Base-by-base conservation (phyloP, 2,329 filamentous ascomycete species). In the Pseudogymnoascus sp. region DNA sequence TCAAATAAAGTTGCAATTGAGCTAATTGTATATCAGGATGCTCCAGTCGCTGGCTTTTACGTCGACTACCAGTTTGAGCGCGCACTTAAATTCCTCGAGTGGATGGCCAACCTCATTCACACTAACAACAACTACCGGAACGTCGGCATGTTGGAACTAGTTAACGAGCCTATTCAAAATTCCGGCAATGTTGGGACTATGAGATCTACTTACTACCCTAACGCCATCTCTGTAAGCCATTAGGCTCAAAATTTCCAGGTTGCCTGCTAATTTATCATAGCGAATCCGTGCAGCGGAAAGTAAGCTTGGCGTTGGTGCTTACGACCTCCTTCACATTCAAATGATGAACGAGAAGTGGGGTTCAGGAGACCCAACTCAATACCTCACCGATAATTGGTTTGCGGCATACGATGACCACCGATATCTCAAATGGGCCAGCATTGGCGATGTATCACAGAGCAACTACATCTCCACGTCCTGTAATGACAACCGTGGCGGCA, bases 351-450 rank as follows among this genome's bases (percentile, higher is more conserved):
- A 75, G 25, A 71, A 75, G 25, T 87, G 83, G 84, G 81, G 79
- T 16, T 78, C 82, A 0, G 83, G 83, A 5, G 75, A 85, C 68
- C 81, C 83, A 0, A 78, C 75, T 25, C 66, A 76, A 25, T 75
- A 73, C 60, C 73, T 85, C 7, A 70, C 75, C 2, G 73, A 75
- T 65, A 73, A 75, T 22, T 71, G 76, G 30, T 76, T 75, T 66
- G 74, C 80, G 11, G 79, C 79, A 30, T 87, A 80, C 67, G 83
- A 86, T 69, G 79, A 84, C 69, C 84, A 86, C 67, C 77, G 82
- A 19, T 87, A 86, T 69, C 71, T 83, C 25, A 85, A 84, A 67
- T 86, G 79, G 74, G 79, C 80, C 64, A 66, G 72, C 2, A 70
- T 71, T 19, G 74, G 84, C 23, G 61, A 72, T 1, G 72, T 75